Percentiles rank a stretch among this genome's conserved stretches.
Conservation (phyloP, 1,284 basidiomycete species). For the Phylloporus gajari region DNA sequence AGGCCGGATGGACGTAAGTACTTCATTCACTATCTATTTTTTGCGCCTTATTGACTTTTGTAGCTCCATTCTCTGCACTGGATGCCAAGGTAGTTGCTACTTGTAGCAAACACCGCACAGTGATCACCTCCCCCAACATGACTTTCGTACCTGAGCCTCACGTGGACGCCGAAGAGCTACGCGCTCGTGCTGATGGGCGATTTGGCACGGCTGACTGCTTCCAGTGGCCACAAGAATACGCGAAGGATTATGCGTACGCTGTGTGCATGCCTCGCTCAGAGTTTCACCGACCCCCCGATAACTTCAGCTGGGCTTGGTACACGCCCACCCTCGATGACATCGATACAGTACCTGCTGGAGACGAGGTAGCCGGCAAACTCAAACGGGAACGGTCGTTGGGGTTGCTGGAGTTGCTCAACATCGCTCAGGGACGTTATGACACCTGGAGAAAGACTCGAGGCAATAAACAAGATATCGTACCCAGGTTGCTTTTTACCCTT, state of each 20-base stretch:
- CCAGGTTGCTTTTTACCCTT: neutral
- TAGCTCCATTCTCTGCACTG: neutral
- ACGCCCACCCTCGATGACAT: neutral
- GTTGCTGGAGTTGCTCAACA: neutral
- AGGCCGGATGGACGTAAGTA: neutral
- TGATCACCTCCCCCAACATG: neutral
- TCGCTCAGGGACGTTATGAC: neutral
- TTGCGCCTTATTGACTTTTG: neutral
- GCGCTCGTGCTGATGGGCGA: neutral
- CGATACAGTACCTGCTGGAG: neutral
- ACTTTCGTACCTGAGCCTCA: neutral
- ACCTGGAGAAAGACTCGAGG: neutral
- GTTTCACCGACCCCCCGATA: neutral
- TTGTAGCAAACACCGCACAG: no score
- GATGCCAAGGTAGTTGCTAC: neutral
- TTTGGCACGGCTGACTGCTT: neutral
- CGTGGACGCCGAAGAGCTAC: neutral
- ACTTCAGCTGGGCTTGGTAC: neutral
- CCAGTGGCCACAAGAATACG: conserved; percentile 3
- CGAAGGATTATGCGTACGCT: neutral
- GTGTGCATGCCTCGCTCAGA: neutral
- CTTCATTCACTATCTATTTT: neutral
- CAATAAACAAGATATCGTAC: neutral
- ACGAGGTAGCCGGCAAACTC: neutral
- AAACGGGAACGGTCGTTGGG: neutral